Evolutionary conservation across 2,329 filamentous ascomycete genomes (phyloP).

Genomic region (Fusarium nanum): DNA sequence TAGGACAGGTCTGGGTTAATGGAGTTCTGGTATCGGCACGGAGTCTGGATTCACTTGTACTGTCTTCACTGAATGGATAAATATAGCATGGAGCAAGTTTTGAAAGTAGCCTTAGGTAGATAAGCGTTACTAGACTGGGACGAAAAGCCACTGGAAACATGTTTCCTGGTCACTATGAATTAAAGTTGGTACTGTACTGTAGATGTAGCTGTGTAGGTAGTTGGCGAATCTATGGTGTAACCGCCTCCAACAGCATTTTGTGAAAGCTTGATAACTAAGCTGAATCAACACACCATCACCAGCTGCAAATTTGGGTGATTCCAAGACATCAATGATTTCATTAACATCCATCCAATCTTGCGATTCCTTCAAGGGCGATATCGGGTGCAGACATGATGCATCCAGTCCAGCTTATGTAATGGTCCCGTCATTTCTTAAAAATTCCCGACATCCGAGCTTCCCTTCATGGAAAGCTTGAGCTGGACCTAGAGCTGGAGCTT

Average conservation of each 20-base stretch:
- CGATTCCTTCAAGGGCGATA: conserved; percentile 24
- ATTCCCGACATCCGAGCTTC: conserved; percentile 33
- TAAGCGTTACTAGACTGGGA: conserved; percentile 4
- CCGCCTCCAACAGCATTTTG: not conserved
- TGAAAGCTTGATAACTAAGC: not conserved
- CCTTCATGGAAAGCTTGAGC: not conserved
- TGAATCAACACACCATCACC: not conserved
- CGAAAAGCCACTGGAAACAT: conserved; percentile 19
- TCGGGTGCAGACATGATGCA: conserved; percentile 18
- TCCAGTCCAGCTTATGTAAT: conserved; percentile 40
- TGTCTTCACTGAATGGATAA: conserved; percentile 16
- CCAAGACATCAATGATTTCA: not conserved
- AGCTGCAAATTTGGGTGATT: not conserved
- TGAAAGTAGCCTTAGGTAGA: conserved; percentile 6
- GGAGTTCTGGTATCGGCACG: conserved; percentile 42
- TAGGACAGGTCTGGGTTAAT: conserved; percentile 23
- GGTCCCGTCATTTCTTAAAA: conserved; percentile 26
- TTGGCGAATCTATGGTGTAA: conserved; percentile 4
- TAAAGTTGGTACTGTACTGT: conserved; percentile 3
- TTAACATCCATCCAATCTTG: not conserved
- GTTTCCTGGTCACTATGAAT: not conserved
- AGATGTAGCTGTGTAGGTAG: conserved; percentile 3
- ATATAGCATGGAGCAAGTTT: conserved; percentile 16
- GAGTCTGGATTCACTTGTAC: conserved; percentile 43
- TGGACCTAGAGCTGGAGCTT: not conserved